A percentile compares a stretch with the other conserved stretches of the same genome.
Evolutionary conservation across 768 basidiomycete genomes (phyloP).

Genomic region (Termitomyces sp.): DNA sequence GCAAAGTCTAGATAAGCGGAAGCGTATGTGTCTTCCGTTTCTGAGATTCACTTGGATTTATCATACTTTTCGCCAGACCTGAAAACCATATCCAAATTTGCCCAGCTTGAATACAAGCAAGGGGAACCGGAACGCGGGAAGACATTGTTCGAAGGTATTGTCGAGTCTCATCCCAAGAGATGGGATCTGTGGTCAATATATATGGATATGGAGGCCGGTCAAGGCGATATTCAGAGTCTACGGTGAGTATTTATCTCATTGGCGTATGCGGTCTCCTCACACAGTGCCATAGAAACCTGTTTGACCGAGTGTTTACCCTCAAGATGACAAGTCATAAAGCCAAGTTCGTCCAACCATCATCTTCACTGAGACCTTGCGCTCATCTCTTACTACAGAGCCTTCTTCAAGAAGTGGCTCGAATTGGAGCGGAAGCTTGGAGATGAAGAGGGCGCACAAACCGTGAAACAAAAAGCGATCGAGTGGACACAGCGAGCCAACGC

Average conservation of each 20-base stretch:
- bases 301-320: conserved; percentile 73
- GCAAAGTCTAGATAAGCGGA: conserved; percentile 89
- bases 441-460: conserved; percentile 71
- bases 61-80: conserved; percentile 54
- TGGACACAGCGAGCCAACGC: conserved; percentile 74
- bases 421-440: conserved; percentile 86
- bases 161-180: conserved; percentile 93
- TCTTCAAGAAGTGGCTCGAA: conserved; percentile 98
- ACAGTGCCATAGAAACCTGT: conserved; percentile 59
- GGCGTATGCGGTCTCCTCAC: not conserved
- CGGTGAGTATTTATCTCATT: conserved; percentile 41
- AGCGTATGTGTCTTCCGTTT: conserved; percentile 60
- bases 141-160: conserved; percentile 94
- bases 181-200: conserved; percentile 97
- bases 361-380: not conserved
- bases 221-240: conserved; percentile 73
- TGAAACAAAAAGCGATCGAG: conserved; percentile 88
- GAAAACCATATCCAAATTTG: conserved; percentile 94
- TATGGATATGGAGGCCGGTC: conserved; percentile 91
- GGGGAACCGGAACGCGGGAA: conserved; percentile 94
- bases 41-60: not conserved
- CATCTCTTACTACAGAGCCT: conserved; percentile 48
- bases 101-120: conserved; percentile 90
- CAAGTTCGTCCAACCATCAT: conserved; percentile 56
- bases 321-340: conserved; percentile 96